Percentiles rank a stretch among this genome's conserved stretches.
Evolutionary conservation across 2,329 filamentous ascomycete species (phyloP).

Genomic region (Talaromyces sp.): DNA sequence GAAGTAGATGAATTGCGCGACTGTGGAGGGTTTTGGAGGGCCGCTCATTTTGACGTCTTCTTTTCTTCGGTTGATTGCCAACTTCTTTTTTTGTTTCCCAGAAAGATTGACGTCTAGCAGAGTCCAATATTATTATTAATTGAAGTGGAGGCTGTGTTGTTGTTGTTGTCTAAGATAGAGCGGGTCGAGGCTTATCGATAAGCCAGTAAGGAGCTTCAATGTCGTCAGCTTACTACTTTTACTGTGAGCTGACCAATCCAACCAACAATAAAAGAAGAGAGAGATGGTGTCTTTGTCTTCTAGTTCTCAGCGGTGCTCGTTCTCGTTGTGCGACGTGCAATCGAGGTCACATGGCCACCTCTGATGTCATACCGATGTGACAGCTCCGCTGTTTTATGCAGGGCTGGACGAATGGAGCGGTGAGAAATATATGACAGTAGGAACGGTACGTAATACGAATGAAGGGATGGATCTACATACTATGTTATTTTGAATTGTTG

Average conservation of each 20-base stretch:
- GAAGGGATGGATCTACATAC: background rate
- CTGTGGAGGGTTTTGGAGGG: constrained; percentile 9
- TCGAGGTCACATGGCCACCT: background rate
- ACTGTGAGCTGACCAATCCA: background rate
- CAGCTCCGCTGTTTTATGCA: background rate
- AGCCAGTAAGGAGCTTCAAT: background rate
- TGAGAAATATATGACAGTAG: background rate
- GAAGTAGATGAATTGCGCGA: constrained; percentile 34
- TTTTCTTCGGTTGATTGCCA: background rate
- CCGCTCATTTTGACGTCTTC: constrained; percentile 3
- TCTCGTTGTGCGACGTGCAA: background rate
- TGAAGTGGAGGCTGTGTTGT: background rate
- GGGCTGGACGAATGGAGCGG: background rate
- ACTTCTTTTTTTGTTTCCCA: background rate
- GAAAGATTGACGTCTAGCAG: background rate
- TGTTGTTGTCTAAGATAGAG: background rate
- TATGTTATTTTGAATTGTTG: no score
- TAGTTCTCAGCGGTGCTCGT: background rate
- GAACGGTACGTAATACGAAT: background rate
- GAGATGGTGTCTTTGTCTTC: background rate
- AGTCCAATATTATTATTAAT: background rate
- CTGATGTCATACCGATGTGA: constrained; percentile 18
- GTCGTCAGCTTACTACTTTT: background rate
- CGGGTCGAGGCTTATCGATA: background rate
- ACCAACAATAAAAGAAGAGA: background rate